Evolutionary conservation across 2,329 filamentous ascomycete species (phyloP).

Genomic region (Beauveria caledonica): DNA sequence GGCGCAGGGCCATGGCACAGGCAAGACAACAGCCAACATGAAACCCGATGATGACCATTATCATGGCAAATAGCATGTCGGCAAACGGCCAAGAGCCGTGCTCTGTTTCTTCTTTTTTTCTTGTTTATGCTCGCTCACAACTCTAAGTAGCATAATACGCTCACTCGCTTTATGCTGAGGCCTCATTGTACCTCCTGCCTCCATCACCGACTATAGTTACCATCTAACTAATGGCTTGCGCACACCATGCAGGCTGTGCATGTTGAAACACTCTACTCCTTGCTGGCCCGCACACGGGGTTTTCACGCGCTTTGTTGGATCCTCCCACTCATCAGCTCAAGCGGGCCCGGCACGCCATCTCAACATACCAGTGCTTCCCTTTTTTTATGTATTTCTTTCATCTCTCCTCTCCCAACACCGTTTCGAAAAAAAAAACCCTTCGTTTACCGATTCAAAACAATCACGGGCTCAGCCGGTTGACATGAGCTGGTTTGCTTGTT

Average conservation of each 20-base stretch:
- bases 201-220: background rate
- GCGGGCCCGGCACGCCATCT: background rate
- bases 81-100: background rate
- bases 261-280: constrained; percentile 4
- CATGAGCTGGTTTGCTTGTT: background rate
- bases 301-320: background rate
- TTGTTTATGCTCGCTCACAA: background rate
- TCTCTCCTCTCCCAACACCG: background rate
- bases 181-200: no score
- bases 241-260: constrained; percentile 1
- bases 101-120: background rate
- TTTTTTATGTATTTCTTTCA: background rate
- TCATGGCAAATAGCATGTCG: background rate
- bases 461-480: background rate
- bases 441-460: background rate
- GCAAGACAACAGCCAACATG: background rate
- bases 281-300: background rate
- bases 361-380: background rate
- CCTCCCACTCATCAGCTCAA: background rate
- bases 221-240: background rate
- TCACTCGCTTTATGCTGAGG: background rate
- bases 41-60: background rate
- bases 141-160: background rate
- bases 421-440: background rate
- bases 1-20: background rate